Base-by-base conservation (phyloP, 768 basidiomycete genomes). In the Mycena belliarum region DNA sequence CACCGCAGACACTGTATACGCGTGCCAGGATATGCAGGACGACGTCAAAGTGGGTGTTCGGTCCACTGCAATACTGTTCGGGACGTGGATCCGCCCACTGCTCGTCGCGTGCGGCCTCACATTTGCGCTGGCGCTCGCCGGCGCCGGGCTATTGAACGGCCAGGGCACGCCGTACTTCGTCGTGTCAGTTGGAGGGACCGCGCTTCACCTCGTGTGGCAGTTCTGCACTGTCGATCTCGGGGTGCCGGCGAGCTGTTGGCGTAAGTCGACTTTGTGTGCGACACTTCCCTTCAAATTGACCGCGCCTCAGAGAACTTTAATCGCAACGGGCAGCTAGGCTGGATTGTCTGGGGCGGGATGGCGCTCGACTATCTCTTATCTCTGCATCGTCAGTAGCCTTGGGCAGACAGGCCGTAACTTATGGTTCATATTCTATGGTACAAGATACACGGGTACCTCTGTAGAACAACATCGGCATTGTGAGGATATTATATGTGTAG, bases 1-100 rank as follows among this genome's bases (percentile, higher is more conserved):
- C 11, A 15, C 12, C 6, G n/a, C 38, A 70, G 80, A 89, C 69
- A 87, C 87, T 8, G 85, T 88, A 58, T 92, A 93, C 67, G 89
- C 88, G 18, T 90, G 87, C 68, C 83, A 91, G 75, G 91, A 93
- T 70, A 85, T 87, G 54, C 71, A 78, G 54, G 91, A 91, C 72
- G 90, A 92, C 69, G 70, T 85, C 38, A 79, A 82, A 48, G 84
- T 82, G 54, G 87, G 87, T n/a, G 83, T 91, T 38, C 83, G 85
- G 59, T 91, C 88, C 8, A 91, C 88, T 23, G 89, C 91, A 0
- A 80, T 91, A 42, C 77, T 89, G 15, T 89, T 88, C 66, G 87
- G 85, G 15, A 70, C 75, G 3, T 78, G 79, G 70, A 83, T 88
- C 29, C 76, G 81, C 2, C 78, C 82, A 0, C 74, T 89, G 57